These are phyloP conservation scores for Atalantia buxifolia DNA, from an alignment of 345 rosid species.

Conservation along the genomic window DNA sequence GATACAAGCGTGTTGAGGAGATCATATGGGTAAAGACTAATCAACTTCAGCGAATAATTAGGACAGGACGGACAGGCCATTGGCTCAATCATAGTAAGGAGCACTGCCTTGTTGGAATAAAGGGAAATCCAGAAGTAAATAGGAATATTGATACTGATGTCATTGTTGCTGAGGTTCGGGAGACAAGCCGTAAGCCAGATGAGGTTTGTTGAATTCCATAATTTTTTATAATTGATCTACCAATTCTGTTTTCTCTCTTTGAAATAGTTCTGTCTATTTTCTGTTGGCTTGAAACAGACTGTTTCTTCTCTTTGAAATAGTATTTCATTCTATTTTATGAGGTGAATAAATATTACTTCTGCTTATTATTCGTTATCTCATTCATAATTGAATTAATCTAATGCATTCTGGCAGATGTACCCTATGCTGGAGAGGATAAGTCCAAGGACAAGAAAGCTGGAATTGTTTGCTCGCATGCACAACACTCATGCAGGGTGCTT, in stretches of 20 bases:
- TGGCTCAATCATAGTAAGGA: conserved; percentile 99
- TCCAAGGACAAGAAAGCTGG: conserved; percentile 92
- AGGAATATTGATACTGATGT: conserved; percentile 97
- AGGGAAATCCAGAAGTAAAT: conserved; percentile 93
- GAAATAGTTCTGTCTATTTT: not conserved
- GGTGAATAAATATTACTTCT: not conserved
- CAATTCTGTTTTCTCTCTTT: not conserved
- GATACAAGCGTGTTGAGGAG: conserved; percentile 94
- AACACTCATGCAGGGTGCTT: conserved; percentile 94
- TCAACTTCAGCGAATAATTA: conserved; percentile 94
- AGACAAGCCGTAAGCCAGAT: conserved; percentile 97
- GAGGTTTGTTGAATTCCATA: conserved; percentile 58
- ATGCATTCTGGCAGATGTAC: conserved; percentile 66
- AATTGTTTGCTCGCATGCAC: conserved; percentile 98
- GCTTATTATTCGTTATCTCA: not conserved
- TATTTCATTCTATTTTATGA: not conserved
- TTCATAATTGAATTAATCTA: not conserved
- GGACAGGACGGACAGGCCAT: conserved; percentile 98
- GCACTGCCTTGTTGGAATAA: conserved; percentile 97
- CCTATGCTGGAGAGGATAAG: conserved; percentile 96
- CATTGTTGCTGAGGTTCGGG: conserved; percentile 98
- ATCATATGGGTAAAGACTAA: conserved; percentile 95
- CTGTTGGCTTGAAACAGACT: conserved; percentile 6
- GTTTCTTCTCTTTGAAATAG: too few species aligned
- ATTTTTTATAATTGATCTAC: not conserved